A percentile compares a stretch with the other conserved stretches of the same genome.
Evolutionary conservation across 108 stramenopile species (phyloP).

Genomic region (Nitzschia sp.): DNA sequence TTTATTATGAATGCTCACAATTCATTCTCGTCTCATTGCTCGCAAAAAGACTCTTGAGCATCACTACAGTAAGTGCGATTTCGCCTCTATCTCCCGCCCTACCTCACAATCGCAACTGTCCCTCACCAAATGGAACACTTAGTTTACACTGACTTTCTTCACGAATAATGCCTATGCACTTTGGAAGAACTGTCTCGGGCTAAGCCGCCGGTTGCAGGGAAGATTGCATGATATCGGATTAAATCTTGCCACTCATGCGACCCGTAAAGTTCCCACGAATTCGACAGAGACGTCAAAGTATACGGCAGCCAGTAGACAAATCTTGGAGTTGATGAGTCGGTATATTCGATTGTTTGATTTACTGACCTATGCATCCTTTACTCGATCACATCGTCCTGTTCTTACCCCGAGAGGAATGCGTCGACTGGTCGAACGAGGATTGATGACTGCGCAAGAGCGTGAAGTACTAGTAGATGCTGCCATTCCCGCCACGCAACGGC

Average conservation of each 20-base stretch:
- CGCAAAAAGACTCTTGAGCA: too few relatives aligned
- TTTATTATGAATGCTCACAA: neutral
- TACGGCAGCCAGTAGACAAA: constrained; percentile 69
- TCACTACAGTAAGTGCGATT: too few relatives aligned
- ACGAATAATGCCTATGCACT: constrained; percentile 87
- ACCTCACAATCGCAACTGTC: neutral
- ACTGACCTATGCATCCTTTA: constrained; percentile 88
- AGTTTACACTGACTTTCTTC: constrained; percentile 92
- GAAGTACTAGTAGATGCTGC: constrained; percentile 72
- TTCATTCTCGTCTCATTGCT: too few relatives aligned
- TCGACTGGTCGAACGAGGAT: constrained; percentile 80
- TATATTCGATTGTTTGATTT: constrained; percentile 88
- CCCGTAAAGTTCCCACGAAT: constrained; percentile 51
- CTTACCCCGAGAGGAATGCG: constrained; percentile 88
- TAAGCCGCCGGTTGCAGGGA: constrained; percentile 81
- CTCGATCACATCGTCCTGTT: constrained; percentile 86
- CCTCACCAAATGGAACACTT: too few relatives aligned
- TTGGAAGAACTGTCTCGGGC: constrained; percentile 87
- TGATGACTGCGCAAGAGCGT: constrained; percentile 75
- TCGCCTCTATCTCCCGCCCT: too few relatives aligned
- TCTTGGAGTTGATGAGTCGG: constrained; percentile 72
- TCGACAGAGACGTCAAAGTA: constrained; percentile 69
- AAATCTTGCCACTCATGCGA: constrained; percentile 84
- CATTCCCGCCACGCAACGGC: constrained; percentile 85
- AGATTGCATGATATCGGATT: constrained; percentile 86